These are phyloP conservation scores for Niveomyces coronatus DNA, from an alignment of 2,329 filamentous ascomycete genomes.

Conservation along the genomic window DNA sequence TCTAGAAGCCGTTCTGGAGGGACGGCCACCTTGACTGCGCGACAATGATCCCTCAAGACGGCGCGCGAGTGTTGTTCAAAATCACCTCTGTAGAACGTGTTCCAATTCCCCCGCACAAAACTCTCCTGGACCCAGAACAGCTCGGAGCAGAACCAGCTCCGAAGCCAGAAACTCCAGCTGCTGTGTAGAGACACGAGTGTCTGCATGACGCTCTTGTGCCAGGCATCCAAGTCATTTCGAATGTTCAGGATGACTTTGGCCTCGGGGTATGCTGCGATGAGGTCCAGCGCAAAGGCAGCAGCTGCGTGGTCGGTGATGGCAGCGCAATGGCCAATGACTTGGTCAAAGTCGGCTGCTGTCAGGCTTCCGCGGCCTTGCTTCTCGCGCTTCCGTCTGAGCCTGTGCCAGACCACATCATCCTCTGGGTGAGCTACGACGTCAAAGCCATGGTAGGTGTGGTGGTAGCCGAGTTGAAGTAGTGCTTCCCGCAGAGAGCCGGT, in stretches of 20 bases:
- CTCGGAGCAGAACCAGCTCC: conserved; percentile 19
- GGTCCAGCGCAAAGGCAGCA: conserved; percentile 9
- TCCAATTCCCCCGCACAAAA: conserved; percentile 1
- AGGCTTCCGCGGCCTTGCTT: not conserved
- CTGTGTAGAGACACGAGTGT: conserved; percentile 12
- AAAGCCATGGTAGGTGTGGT: conserved; percentile 7
- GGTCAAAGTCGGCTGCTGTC: conserved; percentile 7
- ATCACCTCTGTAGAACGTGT: not conserved
- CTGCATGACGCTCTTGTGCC: conserved; percentile 23
- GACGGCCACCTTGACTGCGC: not conserved
- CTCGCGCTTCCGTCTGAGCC: conserved; percentile 1
- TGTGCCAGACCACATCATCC: conserved; percentile 2
- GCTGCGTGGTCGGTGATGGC: conserved; percentile 8
- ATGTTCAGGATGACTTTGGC: conserved; percentile 35
- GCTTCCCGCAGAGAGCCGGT: conserved; percentile 7
- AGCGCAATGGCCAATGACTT: conserved; percentile 8
- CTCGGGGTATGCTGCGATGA: conserved; percentile 18
- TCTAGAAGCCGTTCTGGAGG: conserved; percentile 24
- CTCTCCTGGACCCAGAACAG: conserved; percentile 18
- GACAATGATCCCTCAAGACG: not conserved
- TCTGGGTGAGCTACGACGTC: conserved; percentile 4
- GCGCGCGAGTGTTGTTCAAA: not conserved
- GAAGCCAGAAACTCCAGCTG: conserved; percentile 9
- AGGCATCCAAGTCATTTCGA: conserved; percentile 25
- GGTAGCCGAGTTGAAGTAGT: conserved; percentile 6